Conservation (phyloP, 2,329 filamentous ascomycete genomes). For the Phaeosphaeria sp. region DNA sequence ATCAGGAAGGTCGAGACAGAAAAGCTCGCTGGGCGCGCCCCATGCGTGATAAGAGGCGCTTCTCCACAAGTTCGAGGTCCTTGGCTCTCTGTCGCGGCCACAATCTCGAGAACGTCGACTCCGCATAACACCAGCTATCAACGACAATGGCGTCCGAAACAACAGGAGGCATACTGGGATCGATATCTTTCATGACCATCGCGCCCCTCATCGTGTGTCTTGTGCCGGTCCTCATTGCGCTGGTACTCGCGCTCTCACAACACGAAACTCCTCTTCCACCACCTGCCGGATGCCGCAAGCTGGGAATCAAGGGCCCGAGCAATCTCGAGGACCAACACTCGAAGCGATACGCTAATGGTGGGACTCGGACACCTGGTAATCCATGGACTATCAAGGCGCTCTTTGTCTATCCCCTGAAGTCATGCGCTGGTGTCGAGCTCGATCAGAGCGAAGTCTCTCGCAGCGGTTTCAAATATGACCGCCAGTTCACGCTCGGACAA, state of each 20-base stretch:
- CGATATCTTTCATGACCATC: conserved; percentile 2
- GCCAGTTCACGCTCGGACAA: conserved; percentile 83
- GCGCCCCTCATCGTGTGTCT: conserved; percentile 16
- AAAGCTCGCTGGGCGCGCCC: conserved; percentile 17
- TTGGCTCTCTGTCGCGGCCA: not conserved
- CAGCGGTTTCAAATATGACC: conserved; percentile 77
- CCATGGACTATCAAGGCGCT: conserved; percentile 68
- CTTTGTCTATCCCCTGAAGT: conserved; percentile 84
- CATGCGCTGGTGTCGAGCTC: conserved; percentile 79
- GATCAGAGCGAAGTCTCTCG: conserved; percentile 67
- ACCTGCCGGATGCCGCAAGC: conserved; percentile 58
- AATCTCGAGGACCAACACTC: conserved; percentile 66
- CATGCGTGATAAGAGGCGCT: conserved; percentile 21
- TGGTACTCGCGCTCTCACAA: conserved; percentile 33
- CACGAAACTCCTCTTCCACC: conserved; percentile 28
- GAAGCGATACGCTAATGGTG: conserved; percentile 53
- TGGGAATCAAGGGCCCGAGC: conserved; percentile 57
- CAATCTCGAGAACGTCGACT: not conserved
- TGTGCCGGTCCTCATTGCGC: conserved; percentile 28
- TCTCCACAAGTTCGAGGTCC: not conserved
- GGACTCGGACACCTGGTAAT: conserved; percentile 30
- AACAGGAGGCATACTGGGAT: not conserved
- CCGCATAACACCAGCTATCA: not conserved
- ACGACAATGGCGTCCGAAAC: not conserved
- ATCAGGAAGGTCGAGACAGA: conserved; percentile 6